Evolutionary conservation across 768 basidiomycete genomes (phyloP).

Genomic region (Leccinum obscurum): DNA sequence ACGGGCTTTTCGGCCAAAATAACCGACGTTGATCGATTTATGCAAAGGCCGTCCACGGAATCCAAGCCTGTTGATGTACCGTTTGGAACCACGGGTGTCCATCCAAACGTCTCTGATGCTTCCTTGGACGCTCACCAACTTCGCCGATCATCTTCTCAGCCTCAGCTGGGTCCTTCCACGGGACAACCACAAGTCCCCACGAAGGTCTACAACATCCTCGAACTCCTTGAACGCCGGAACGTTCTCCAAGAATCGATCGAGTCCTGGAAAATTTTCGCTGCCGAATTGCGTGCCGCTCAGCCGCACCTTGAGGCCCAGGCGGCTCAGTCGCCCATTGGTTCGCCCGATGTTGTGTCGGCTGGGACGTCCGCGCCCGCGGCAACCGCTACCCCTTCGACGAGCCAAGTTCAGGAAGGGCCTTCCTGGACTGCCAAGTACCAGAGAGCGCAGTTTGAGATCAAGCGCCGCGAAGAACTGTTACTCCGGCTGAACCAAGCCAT

Average conservation of each 20-base stretch:
- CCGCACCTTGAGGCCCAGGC: slow-evolving; percentile 15
- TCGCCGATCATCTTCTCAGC: slow-evolving; percentile 31
- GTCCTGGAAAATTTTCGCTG: slow-evolving; percentile 21
- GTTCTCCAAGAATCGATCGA: slow-evolving; percentile 30
- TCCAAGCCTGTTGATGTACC: not conserved
- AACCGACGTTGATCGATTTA: slow-evolving; percentile 8
- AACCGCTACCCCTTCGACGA: not conserved
- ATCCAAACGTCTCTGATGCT: slow-evolving; percentile 1
- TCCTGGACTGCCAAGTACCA: slow-evolving; percentile 25
- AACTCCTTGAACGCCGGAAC: slow-evolving; percentile 27
- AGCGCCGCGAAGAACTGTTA: slow-evolving; percentile 31
- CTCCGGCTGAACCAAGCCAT: slow-evolving; percentile 31
- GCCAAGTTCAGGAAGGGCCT: slow-evolving; percentile 15
- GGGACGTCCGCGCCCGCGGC: not conserved
- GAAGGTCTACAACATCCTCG: slow-evolving; percentile 26
- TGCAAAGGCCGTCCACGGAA: slow-evolving; percentile 12
- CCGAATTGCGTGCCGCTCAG: slow-evolving; percentile 20
- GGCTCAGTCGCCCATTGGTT: not conserved
- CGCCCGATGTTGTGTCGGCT: not conserved
- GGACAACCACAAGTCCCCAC: slow-evolving; percentile 16
- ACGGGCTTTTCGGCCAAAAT: slow-evolving; percentile 3
- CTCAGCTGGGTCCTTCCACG: slow-evolving; percentile 23
- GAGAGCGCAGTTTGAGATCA: slow-evolving; percentile 31
- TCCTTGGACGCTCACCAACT: slow-evolving; percentile 21
- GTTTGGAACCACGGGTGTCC: slow-evolving; percentile 6